Evolutionary conservation across 192 early-diverging fungal genomes (phyloP).

Genomic region (Gonapodya prolifera): DNA sequence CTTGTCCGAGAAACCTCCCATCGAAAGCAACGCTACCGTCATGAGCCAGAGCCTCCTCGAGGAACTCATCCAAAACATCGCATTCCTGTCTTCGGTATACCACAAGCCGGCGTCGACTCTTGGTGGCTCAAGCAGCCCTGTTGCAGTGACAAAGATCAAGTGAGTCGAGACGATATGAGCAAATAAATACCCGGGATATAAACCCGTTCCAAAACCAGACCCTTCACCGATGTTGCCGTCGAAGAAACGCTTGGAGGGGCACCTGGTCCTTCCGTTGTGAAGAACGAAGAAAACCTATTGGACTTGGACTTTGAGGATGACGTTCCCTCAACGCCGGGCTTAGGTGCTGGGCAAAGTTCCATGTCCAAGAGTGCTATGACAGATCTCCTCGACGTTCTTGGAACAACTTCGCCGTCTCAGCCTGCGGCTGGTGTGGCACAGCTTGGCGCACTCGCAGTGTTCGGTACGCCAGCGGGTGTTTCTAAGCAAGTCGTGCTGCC

Average conservation of each 20-base stretch:
- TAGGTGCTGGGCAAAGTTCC: slow-evolving; percentile 1
- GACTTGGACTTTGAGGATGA: slow-evolving; percentile 62
- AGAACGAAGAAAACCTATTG: slow-evolving; percentile 47
- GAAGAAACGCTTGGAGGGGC: slow-evolving; percentile 21
- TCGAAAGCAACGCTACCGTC: slow-evolving; percentile 50
- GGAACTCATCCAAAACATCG: slow-evolving; percentile 77
- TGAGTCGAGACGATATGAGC: slow-evolving; percentile 43
- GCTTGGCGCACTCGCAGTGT: too few relatives aligned
- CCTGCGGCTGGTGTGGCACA: too few relatives aligned
- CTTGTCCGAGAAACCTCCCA: slow-evolving; percentile 77
- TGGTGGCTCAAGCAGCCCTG: slow-evolving; percentile 32
- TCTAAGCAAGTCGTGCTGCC: slow-evolving; percentile 1
- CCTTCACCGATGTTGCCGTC: too few relatives aligned
- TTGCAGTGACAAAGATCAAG: slow-evolving; percentile 24
- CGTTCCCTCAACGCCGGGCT: slow-evolving; percentile 4
- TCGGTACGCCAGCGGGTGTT: too few relatives aligned
- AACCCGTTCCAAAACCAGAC: too few relatives aligned
- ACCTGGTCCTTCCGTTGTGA: slow-evolving; percentile 29
- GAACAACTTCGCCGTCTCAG: too few relatives aligned
- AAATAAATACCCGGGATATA: slow-evolving; percentile 25
- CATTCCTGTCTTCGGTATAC: slow-evolving; percentile 83
- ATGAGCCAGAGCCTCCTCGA: slow-evolving; percentile 67
- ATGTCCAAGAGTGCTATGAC: slow-evolving; percentile 15
- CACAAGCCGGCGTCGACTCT: slow-evolving; percentile 80
- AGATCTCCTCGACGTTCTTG: slow-evolving; percentile 26